A percentile compares a stretch with the other conserved stretches of the same genome.
Evolutionary conservation across 1,139 yeast species (phyloP).

Genomic region (Debaryomycetaceae sp.): DNA sequence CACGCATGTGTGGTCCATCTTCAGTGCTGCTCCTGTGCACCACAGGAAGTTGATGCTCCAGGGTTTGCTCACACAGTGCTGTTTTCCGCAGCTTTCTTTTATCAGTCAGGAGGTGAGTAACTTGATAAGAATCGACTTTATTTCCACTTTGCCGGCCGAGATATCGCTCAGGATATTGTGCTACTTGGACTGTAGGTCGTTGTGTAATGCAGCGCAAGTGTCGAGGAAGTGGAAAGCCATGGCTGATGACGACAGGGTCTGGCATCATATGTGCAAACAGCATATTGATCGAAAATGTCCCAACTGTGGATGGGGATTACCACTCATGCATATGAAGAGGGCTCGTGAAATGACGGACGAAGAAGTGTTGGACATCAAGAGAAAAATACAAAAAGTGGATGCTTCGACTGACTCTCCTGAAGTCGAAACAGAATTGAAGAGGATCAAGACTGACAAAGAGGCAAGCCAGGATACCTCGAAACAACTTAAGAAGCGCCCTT

Average conservation of each 20-base stretch:
- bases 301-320: conserved; percentile 98
- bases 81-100: conserved; percentile 88
- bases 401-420: conserved; percentile 7
- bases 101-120: conserved; percentile 76
- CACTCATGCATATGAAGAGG: conserved; percentile 79
- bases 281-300: conserved; percentile 97
- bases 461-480: conserved; percentile 6
- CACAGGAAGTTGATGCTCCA: conserved; percentile 74
- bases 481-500: conserved; percentile 55
- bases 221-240: conserved; percentile 78
- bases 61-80: conserved; percentile 84
- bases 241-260: conserved; percentile 94
- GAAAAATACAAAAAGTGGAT: conserved; percentile 24
- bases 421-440: conserved; percentile 11
- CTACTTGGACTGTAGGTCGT: conserved; percentile 84
- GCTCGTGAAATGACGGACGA: conserved; percentile 51
- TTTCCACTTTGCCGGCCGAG: conserved; percentile 81
- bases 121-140: conserved; percentile 83
- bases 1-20: conserved; percentile 74
- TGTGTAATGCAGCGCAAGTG: conserved; percentile 92
- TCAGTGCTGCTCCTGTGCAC: conserved; percentile 64
- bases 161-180: conserved; percentile 79
- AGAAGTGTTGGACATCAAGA: conserved; percentile 21
- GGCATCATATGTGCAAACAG: conserved; percentile 99
- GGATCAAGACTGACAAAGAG: conserved; percentile 8